Percentiles rank a stretch among this genome's conserved stretches.
Evolutionary conservation across 2,329 filamentous ascomycete genomes (phyloP).

Genomic region (Monosporascus sp.): DNA sequence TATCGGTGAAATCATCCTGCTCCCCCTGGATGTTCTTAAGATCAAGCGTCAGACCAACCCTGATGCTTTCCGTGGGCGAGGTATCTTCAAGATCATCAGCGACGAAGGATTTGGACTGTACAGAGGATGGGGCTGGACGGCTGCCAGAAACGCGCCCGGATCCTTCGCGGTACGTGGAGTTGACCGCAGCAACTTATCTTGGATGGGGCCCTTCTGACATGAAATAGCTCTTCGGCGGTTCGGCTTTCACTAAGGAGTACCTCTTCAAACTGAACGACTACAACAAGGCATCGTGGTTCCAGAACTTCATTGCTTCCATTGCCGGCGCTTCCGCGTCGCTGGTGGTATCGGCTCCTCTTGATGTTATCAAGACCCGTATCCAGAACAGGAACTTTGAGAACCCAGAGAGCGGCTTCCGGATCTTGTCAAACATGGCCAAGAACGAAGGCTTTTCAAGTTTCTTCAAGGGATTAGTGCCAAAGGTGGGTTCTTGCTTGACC

Average conservation of each 20-base stretch:
- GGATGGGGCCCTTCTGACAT: slow-evolving; percentile 8
- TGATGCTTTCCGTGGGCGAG: slow-evolving; percentile 92
- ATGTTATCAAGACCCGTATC: slow-evolving; percentile 97
- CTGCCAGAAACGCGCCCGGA: slow-evolving; percentile 91
- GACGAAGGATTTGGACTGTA: slow-evolving; percentile 97
- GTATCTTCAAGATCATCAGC: slow-evolving; percentile 79
- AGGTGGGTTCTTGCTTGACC: slow-evolving; percentile 46
- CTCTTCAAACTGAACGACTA: slow-evolving; percentile 87
- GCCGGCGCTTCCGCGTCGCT: slow-evolving; percentile 93
- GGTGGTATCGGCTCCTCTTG: slow-evolving; percentile 89
- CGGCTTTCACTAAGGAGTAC: slow-evolving; percentile 96
- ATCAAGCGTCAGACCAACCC: slow-evolving; percentile 99
- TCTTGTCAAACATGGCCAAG: slow-evolving; percentile 87
- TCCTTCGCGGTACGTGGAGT: slow-evolving; percentile 77
- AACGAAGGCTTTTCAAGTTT: slow-evolving; percentile 82
- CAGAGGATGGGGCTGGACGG: slow-evolving; percentile 95
- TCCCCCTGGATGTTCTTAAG: slow-evolving; percentile 95
- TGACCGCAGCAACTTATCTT: neutral
- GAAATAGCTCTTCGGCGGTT: slow-evolving; percentile 87
- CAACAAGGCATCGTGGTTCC: slow-evolving; percentile 88
- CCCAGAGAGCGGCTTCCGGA: slow-evolving; percentile 88
- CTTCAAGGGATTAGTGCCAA: slow-evolving; percentile 96
- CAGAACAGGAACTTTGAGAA: slow-evolving; percentile 99
- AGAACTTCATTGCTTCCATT: slow-evolving; percentile 97
- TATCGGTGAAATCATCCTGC: slow-evolving; percentile 92